These are phyloP conservation scores for Aschersonia sp. DNA, from an alignment of 2,329 filamentous ascomycete species.

Conservation along the genomic window DNA sequence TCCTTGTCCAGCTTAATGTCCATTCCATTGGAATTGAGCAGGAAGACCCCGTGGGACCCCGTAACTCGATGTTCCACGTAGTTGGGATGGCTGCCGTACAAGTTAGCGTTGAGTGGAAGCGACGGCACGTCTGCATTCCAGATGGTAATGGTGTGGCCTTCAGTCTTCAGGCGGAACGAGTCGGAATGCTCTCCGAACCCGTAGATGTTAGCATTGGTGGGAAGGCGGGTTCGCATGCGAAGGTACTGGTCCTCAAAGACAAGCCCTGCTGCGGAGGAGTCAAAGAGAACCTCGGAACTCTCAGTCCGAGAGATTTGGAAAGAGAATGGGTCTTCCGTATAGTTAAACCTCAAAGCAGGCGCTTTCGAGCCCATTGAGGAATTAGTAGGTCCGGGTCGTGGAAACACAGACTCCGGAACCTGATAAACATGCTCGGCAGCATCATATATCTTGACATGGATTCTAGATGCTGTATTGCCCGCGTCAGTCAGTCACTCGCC, in stretches of 20 bases:
- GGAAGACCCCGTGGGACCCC: constrained; percentile 49
- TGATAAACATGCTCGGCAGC: constrained; percentile 51
- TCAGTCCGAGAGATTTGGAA: constrained; percentile 35
- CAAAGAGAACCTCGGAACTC: constrained; percentile 38
- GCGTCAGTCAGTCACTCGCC: neutral
- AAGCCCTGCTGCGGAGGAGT: constrained; percentile 47
- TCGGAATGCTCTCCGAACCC: constrained; percentile 64
- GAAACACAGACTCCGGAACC: constrained; percentile 49
- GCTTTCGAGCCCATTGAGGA: constrained; percentile 2
- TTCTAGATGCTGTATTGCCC: constrained; percentile 25
- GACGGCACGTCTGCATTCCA: constrained; percentile 54
- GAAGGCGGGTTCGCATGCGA: constrained; percentile 51
- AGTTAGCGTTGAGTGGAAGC: constrained; percentile 45
- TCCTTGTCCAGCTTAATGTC: constrained; percentile 59
- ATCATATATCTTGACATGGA: constrained; percentile 61
- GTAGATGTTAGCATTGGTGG: constrained; percentile 53
- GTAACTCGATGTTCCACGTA: constrained; percentile 55
- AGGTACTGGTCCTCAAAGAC: constrained; percentile 65
- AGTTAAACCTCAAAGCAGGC: constrained; percentile 28
- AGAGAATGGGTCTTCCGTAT: constrained; percentile 37
- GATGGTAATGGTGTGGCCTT: constrained; percentile 53
- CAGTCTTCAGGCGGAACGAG: constrained; percentile 47
- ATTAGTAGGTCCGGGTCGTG: constrained; percentile 31
- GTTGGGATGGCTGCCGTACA: constrained; percentile 63
- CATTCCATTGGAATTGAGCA: constrained; percentile 63